phyloP scores from a whole-genome alignment of 306 rosid species.

The Alnus rubra region DNA sequence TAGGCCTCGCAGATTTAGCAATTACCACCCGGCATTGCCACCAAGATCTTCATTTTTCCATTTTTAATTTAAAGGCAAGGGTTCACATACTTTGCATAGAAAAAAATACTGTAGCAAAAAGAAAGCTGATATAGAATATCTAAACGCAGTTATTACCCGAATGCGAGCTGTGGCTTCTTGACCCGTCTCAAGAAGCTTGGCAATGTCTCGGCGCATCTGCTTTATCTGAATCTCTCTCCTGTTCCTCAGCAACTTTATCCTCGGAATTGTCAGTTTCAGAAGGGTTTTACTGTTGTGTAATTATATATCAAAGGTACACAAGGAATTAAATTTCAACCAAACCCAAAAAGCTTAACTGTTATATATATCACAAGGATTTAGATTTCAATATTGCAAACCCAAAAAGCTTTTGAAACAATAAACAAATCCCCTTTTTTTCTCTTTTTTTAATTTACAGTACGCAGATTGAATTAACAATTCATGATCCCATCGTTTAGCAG shows the following conservation, averaged over 20 bases:
- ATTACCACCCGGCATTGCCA: slow-evolving; percentile 1
- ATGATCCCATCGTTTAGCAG: background rate
- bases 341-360: slow-evolving; percentile 35
- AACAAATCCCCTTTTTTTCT: background rate
- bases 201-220: slow-evolving; percentile 95
- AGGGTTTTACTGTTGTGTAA: slow-evolving; percentile 69
- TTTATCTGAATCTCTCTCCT: slow-evolving; percentile 82
- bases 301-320: background rate
- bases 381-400: background rate
- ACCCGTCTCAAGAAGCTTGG: slow-evolving; percentile 97
- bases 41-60: background rate
- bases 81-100: background rate
- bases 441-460: background rate
- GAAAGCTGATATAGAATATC: background rate
- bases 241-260: slow-evolving; percentile 89
- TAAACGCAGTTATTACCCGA: slow-evolving; percentile 46
- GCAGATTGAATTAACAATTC: background rate
- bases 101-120: background rate
- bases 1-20: too few species aligned
- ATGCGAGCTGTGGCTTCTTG: slow-evolving; percentile 99
- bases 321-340: background rate
- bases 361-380: background rate
- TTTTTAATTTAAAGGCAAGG: background rate
- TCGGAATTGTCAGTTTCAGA: slow-evolving; percentile 85
- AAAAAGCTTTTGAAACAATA: background rate